Evolutionary conservation across 495 filamentous ascomycete genomes (phyloP).

Genomic region (Barbatosphaeria neglecta): DNA sequence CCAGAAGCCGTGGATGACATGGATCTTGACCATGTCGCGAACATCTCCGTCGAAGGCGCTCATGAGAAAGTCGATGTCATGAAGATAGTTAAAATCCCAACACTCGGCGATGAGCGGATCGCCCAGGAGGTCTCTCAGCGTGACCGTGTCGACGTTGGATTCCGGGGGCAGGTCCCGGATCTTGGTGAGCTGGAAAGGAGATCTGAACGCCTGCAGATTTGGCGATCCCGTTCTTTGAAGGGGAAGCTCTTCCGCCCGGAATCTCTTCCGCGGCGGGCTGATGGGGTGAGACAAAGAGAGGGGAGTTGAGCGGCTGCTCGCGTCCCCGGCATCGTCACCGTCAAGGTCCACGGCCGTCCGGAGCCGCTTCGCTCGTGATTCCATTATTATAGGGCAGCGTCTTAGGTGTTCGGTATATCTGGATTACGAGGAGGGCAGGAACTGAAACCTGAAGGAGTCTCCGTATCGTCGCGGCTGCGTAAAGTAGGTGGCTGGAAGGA

Average conservation of each 20-base stretch:
- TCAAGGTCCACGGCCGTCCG: neutral
- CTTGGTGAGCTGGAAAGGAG: conserved; percentile 64
- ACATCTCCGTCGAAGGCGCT: conserved; percentile 58
- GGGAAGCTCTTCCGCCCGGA: conserved; percentile 3
- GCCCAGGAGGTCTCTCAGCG: conserved; percentile 60
- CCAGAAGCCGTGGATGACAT: conserved; percentile 84
- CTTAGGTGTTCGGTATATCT: no score
- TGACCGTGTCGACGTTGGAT: conserved; percentile 56
- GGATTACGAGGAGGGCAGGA: no score
- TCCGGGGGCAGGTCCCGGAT: conserved; percentile 51
- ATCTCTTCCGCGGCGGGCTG: conserved; percentile 27
- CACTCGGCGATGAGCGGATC: conserved; percentile 75
- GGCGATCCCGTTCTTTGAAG: neutral
- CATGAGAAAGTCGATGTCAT: conserved; percentile 66
- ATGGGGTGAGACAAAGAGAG: conserved; percentile 24
- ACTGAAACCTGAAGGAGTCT: no score
- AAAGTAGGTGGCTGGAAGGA: no score
- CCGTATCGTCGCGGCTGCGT: no score
- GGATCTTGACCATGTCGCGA: conserved; percentile 49
- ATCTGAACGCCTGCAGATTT: conserved; percentile 19
- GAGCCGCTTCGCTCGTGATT: conserved; percentile 1
- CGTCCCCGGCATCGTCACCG: neutral
- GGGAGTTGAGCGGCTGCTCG: conserved; percentile 2
- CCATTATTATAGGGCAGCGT: no score
- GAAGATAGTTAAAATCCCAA: conserved; percentile 85